Conservation (phyloP, 306 rosid genomes). For the Alnus glutinosa region DNA sequence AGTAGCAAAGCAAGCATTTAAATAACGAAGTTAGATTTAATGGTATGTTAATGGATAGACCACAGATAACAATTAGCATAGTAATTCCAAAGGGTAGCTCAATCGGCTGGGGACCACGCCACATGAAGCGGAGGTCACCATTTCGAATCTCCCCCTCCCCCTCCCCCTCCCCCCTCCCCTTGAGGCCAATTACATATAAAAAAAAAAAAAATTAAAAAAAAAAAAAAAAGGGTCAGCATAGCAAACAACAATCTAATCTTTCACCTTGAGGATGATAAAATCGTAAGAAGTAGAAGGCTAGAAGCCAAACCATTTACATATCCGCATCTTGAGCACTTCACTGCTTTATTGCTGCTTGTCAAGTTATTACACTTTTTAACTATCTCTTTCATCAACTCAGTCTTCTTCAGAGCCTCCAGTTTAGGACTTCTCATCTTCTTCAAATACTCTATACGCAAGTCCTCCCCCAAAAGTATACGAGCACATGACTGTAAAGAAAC, state of each 20-base stretch:
- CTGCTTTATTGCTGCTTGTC: slow-evolving; percentile 42
- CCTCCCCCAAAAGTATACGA: slow-evolving; percentile 64
- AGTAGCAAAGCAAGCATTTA: not conserved
- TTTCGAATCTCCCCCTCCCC: too few relatives aligned
- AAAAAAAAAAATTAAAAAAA: too few relatives aligned
- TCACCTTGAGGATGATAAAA: slow-evolving; percentile 13
- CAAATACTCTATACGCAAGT: slow-evolving; percentile 38
- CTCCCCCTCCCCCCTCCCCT: too few relatives aligned
- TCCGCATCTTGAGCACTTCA: slow-evolving; percentile 69
- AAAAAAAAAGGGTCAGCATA: slow-evolving; percentile 3
- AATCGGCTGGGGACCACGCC: too few relatives aligned
- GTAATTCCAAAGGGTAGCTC: not conserved
- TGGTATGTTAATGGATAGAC: not conserved
- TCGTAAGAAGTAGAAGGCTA: slow-evolving; percentile 23
- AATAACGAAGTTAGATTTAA: slow-evolving; percentile 4
- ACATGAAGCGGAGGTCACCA: too few relatives aligned
- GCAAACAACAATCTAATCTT: slow-evolving; percentile 22
- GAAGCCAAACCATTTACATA: slow-evolving; percentile 63
- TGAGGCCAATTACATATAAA: too few relatives aligned
- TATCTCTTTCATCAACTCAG: slow-evolving; percentile 40
- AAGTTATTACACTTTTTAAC: slow-evolving; percentile 49
- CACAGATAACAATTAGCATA: slow-evolving; percentile 18
- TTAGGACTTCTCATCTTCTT: slow-evolving; percentile 68
- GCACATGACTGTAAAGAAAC: slow-evolving; percentile 69
- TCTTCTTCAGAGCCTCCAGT: slow-evolving; percentile 54